Percentiles rank a stretch among this genome's conserved stretches.
These are phyloP conservation scores for Kodamaea neixiangensis DNA, from an alignment of 805 yeast species.

Conservation along the genomic window DNA sequence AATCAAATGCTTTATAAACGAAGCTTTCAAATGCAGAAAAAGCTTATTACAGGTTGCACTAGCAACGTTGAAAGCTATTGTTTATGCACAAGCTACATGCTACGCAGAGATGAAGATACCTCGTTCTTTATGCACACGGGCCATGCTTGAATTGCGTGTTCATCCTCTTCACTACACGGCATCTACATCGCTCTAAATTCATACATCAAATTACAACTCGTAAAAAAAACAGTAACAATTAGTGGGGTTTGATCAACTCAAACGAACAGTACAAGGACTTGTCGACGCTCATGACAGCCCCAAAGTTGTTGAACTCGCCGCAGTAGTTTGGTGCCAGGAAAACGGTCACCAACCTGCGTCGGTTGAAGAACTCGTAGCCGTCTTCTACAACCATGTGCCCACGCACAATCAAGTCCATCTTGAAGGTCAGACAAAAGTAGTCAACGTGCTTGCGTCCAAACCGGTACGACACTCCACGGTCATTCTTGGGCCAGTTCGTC, in stretches of 20 bases:
- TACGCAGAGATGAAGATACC: too few species aligned
- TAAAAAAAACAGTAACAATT: constrained; percentile 8
- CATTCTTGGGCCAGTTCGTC: constrained; percentile 75
- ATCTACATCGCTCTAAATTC: not conserved
- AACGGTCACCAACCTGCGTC: constrained; percentile 72
- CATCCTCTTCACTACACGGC: not conserved
- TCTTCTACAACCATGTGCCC: constrained; percentile 92
- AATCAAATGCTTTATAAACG: too few species aligned
- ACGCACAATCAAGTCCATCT: constrained; percentile 74
- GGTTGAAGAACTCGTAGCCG: constrained; percentile 81
- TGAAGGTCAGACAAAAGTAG: constrained; percentile 62
- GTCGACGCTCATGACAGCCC: constrained; percentile 72
- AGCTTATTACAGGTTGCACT: too few species aligned
- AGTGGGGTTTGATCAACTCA: constrained; percentile 63
- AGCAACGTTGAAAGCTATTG: too few species aligned
- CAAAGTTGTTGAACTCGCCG: constrained; percentile 79
- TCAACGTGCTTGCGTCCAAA: constrained; percentile 76
- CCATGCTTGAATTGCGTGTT: too few species aligned
- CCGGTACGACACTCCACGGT: constrained; percentile 79
- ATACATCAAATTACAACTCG: not conserved
- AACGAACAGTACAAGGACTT: constrained; percentile 68
- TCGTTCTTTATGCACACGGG: too few species aligned
- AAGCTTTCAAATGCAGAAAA: too few species aligned
- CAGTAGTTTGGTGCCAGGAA: constrained; percentile 85
- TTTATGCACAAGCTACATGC: not conserved